These are phyloP conservation scores for Solanum corneliomulleri DNA, from an alignment of 257 asterid genomes.

Conservation along the genomic window DNA sequence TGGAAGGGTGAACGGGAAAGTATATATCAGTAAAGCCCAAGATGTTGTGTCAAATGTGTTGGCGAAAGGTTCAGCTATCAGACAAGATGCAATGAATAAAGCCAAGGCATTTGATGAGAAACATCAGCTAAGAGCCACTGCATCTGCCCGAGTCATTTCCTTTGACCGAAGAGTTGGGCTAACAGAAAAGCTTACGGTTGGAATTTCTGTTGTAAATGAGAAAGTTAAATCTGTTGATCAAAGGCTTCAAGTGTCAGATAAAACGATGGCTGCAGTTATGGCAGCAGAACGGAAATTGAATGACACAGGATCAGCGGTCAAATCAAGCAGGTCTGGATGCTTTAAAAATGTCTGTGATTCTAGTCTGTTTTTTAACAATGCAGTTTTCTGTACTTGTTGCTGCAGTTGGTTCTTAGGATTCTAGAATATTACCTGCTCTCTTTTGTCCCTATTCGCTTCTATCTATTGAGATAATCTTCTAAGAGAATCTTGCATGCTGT, in stretches of 20 bases:
- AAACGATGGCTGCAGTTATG: constrained; percentile 89
- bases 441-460: background rate
- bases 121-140: constrained; percentile 76
- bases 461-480: background rate
- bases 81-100: constrained; percentile 88
- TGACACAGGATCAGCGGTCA: constrained; percentile 94
- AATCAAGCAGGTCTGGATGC: constrained; percentile 76
- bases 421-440: background rate
- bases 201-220: constrained; percentile 80
- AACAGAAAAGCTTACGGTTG: constrained; percentile 72
- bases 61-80: constrained; percentile 83
- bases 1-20: constrained; percentile 38
- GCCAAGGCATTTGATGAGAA: constrained; percentile 97
- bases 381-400: background rate
- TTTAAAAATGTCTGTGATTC: background rate
- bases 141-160: constrained; percentile 82
- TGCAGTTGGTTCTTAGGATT: background rate
- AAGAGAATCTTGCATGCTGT: background rate
- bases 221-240: constrained; percentile 91
- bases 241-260: constrained; percentile 89
- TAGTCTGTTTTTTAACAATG: background rate
- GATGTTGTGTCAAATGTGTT: constrained; percentile 81
- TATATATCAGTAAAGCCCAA: constrained; percentile 79
- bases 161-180: constrained; percentile 81
- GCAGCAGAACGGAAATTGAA: constrained; percentile 91